Percentiles rank a stretch among this genome's conserved stretches.
These are phyloP conservation scores for Dissophora globulifera DNA, from an alignment of 192 early-diverging fungal species.

Conservation along the genomic window DNA sequence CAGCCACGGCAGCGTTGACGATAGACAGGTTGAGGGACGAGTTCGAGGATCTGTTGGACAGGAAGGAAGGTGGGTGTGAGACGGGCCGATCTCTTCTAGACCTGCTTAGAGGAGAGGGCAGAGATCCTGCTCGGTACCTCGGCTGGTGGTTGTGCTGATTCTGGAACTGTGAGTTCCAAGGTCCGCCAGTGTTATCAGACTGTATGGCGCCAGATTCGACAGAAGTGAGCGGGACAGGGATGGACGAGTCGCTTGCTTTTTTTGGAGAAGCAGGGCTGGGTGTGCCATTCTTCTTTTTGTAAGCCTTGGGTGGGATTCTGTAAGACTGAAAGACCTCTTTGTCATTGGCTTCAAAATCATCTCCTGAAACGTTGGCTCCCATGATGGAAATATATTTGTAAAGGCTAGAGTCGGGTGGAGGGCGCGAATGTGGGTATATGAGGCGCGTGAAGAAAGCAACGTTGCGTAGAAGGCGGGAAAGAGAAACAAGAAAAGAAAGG, in stretches of 20 bases:
- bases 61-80: conserved; percentile 38
- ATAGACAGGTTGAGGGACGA: conserved; percentile 46
- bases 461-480: too few relatives aligned
- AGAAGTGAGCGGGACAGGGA: conserved; percentile 16
- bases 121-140: conserved; percentile 23
- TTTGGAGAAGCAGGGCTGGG: background rate
- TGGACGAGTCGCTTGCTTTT: conserved; percentile 6
- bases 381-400: conserved; percentile 8
- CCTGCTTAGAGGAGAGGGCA: conserved; percentile 18
- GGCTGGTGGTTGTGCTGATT: conserved; percentile 11
- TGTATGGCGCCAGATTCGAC: conserved; percentile 17
- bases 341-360: conserved; percentile 29
- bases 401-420: background rate
- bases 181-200: too few relatives aligned
- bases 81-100: conserved; percentile 22
- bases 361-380: conserved; percentile 43
- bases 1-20: conserved; percentile 44
- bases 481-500: background rate
- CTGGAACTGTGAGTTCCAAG: too few relatives aligned
- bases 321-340: conserved; percentile 52
- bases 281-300: conserved; percentile 36
- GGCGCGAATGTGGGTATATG: conserved; percentile 3
- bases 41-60: conserved; percentile 24
- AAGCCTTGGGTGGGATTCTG: conserved; percentile 43
- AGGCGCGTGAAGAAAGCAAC: too few relatives aligned